phyloP scores from a whole-genome alignment of 148 eudicot species.

The Talinum fruticosum region DNA sequence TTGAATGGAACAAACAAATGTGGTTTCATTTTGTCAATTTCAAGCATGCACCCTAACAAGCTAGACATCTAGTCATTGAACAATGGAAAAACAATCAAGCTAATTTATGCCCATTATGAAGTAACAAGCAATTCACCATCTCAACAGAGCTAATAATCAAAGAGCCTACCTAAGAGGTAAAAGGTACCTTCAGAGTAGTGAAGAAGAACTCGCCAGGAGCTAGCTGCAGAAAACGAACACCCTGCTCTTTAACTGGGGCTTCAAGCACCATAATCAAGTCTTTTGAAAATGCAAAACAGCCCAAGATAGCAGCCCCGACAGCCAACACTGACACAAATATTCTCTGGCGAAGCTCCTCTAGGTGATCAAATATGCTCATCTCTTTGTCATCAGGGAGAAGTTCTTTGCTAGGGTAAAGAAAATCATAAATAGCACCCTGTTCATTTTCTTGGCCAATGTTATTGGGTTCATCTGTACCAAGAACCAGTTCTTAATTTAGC shows the following conservation, averaged over 20 bases:
- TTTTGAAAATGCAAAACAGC: constrained; percentile 90
- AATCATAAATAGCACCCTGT: constrained; percentile 62
- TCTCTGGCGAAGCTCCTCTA: constrained; percentile 86
- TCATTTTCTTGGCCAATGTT: constrained; percentile 34
- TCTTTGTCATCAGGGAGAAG: constrained; percentile 95
- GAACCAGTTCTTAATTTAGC: constrained; percentile 36
- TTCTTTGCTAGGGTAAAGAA: constrained; percentile 90
- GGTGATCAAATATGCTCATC: constrained; percentile 91
- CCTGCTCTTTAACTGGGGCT: constrained; percentile 83
- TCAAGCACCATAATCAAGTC: constrained; percentile 84
- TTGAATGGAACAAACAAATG: not conserved
- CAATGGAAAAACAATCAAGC: not conserved
- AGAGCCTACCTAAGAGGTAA: not conserved
- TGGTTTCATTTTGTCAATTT: not conserved
- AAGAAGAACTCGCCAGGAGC: constrained; percentile 99
- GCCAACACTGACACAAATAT: constrained; percentile 85
- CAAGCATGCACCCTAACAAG: not conserved
- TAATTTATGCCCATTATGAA: not conserved
- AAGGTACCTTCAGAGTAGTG: constrained; percentile 84
- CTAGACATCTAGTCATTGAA: not conserved
- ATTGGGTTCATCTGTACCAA: constrained; percentile 37
- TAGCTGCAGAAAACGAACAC: constrained; percentile 90
- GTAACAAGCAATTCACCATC: not conserved
- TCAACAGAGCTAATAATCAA: not conserved
- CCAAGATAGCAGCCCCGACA: constrained; percentile 85